Base-by-base conservation (phyloP, 2,329 filamentous ascomycete genomes). In the Hymenoscyphus salicellus region DNA sequence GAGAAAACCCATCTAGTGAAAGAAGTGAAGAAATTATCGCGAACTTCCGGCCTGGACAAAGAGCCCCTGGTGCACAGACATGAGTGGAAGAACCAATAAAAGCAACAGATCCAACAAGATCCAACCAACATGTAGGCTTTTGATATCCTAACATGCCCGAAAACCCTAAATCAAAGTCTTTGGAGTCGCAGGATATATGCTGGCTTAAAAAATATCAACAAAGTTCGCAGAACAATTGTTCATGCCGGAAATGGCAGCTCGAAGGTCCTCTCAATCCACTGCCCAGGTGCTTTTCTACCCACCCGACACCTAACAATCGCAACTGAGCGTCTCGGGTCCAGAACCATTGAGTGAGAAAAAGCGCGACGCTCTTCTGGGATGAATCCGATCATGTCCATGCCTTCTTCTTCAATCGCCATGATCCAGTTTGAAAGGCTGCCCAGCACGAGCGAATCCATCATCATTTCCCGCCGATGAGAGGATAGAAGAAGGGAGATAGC, bases 381-480 rank as follows among this genome's bases (percentile, higher is more conserved):
- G 58, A 63, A 67, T 10, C 67, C 70, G 60, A 55, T 66, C 14
- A 63, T 58, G 61, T 69, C 66, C 49, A 66, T 66, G 28, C 64
- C 65, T 55, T 72, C 67, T 36, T 70, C 66, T 60, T 74, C 72
- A 16, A 74, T 62, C 6, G 43, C 49, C 63, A 72, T 69, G 30
- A 73, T 69, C 69, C 70, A 73, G 36, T 66, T 60, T 2, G 65
- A 68, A 2, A 74, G 64, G 28, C 66, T 65, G 0, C 66, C 72
- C 14, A 64, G 43, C 3, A 70, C 58, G 3, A 67, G 28, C n/a
- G 68, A 71, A 43, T 90, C 86, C 86, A 86, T 89, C 80, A 90
- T 87, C 49, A 85, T 86, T 75, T 90, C 88, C 61, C 86, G 80
- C 17, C 87, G 80, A 23, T 86, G 82, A 68, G 84, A 86, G 66